Base-by-base conservation (phyloP, 768 basidiomycete genomes). In the Botryobasidium botryosum region DNA sequence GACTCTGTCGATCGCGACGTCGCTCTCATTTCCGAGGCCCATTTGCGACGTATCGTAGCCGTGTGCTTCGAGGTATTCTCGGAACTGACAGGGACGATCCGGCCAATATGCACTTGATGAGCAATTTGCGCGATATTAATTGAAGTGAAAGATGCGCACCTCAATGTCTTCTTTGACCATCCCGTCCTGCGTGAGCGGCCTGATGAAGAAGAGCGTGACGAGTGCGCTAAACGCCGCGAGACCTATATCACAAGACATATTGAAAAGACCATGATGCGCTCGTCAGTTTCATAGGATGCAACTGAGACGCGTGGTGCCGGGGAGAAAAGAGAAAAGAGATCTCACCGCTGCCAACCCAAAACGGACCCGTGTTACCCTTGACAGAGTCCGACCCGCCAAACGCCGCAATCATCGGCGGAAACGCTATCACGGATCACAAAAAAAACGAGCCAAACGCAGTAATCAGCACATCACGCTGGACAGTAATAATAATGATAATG, bases 341-440 rank as follows among this genome's bases (percentile, higher is more conserved):
- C 64, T 17, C 51, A 67, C 77, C 79, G 52, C 80, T 82, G n/a
- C 69, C 85, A 50, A 87, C 59, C 81, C 79, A 86, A 70, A 87
- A 87, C 10, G 84, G 84, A 17, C 85, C 84, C 0, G 86, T 87
- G 56, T 80, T 77, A 40, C 77, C 80, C 49, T 63, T 68, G 31
- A 61, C 57, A 21, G 70, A 61, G 10, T 43, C 52, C 1, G 67
- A 5, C 4, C 77, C 77, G 48, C 76, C 77, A 49, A 84, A 84
- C 18, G 69, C 79, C 74, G 50, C 51, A n/a, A 40, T 20, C 13
- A 26, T 31, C 49, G n/a, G n/a, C n/a, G n/a, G n/a, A n/a, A n/a
- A 39, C 31, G 29, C 23, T 29, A 20, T 43, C 43, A 35, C n/a
- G 18, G 8, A 39, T n/a, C 37, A 20, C 10, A 21, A 8, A 7